phyloP scores from a whole-genome alignment of 352 stramenopile genomes.

The Phytophthora gonapodyides region DNA sequence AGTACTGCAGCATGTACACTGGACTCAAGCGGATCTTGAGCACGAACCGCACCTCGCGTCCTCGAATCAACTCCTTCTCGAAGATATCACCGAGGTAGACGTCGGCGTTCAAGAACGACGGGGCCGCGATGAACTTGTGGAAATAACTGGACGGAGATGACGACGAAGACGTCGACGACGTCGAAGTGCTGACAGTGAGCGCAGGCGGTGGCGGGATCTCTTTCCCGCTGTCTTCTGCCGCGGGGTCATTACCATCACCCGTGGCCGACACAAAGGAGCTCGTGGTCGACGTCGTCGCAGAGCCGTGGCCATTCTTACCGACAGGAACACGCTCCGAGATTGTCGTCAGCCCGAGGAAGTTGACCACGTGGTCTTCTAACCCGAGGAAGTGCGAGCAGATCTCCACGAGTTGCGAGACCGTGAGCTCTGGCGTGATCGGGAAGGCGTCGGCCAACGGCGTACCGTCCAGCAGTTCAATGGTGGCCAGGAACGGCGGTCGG shows the following conservation, averaged over 20 bases:
- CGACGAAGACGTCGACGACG: slow-evolving; percentile 39
- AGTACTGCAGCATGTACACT: slow-evolving; percentile 81
- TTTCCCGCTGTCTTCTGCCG: slow-evolving; percentile 24
- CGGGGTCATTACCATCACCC: slow-evolving; percentile 36
- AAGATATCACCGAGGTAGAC: slow-evolving; percentile 93
- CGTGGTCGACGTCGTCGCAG: slow-evolving; percentile 24
- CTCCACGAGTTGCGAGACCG: slow-evolving; percentile 89
- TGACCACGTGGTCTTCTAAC: slow-evolving; percentile 86
- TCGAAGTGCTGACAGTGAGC: slow-evolving; percentile 30
- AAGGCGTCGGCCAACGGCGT: slow-evolving; percentile 91
- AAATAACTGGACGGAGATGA: slow-evolving; percentile 63
- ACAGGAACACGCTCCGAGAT: slow-evolving; percentile 52
- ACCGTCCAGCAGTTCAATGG: slow-evolving; percentile 93
- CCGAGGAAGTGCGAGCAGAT: slow-evolving; percentile 93
- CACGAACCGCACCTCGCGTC: slow-evolving; percentile 91
- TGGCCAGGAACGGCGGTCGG: slow-evolving; percentile 92
- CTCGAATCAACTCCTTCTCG: slow-evolving; percentile 89
- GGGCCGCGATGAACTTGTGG: slow-evolving; percentile 77
- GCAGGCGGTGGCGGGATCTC: slow-evolving; percentile 20
- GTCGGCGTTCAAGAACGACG: slow-evolving; percentile 78
- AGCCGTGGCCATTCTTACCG: slow-evolving; percentile 35
- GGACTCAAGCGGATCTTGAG: slow-evolving; percentile 92
- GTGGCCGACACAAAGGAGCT: slow-evolving; percentile 43
- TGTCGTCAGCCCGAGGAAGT: slow-evolving; percentile 68
- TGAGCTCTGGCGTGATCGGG: slow-evolving; percentile 93